Percentiles rank a stretch among this genome's conserved stretches.
phyloP scores from a whole-genome alignment of 2,329 filamentous ascomycete species.

The Talaromyces sp. region DNA sequence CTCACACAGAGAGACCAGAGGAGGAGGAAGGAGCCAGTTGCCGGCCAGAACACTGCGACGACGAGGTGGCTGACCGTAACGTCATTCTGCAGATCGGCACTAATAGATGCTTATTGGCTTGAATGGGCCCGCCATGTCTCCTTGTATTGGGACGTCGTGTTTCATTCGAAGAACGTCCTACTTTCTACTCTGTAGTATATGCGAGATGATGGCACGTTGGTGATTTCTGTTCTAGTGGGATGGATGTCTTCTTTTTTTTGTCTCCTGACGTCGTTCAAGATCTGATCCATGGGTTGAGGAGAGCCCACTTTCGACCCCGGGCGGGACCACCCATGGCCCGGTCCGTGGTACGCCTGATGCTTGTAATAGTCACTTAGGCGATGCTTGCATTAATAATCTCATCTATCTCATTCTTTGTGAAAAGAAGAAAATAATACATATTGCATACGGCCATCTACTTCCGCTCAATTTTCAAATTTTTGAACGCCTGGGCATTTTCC shows the following conservation, averaged over 20 bases:
- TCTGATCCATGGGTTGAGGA: not conserved
- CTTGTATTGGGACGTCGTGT: not conserved
- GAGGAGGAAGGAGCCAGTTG: not conserved
- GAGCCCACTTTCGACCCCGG: not conserved
- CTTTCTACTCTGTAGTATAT: not conserved
- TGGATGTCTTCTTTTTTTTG: not conserved
- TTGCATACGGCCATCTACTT: not conserved
- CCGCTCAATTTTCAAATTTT: slow-evolving; percentile 34
- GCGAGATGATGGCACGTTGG: not conserved
- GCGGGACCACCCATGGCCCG: not conserved
- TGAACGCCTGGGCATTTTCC: slow-evolving; percentile 55
- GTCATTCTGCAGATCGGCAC: slow-evolving; percentile 6
- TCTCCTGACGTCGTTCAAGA: slow-evolving; percentile 1
- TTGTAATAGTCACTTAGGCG: not conserved
- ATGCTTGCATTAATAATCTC: not conserved
- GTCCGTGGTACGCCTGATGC: slow-evolving; percentile 1
- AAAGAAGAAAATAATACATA: not conserved
- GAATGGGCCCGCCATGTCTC: not conserved
- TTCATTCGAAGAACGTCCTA: not conserved
- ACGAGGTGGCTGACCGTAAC: not conserved
- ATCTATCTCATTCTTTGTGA: not conserved
- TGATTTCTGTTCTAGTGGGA: not conserved
- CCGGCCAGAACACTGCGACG: not conserved
- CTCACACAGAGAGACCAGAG: not conserved
- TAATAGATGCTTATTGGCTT: not conserved